These are phyloP conservation scores for Aspergillus japonicus DNA, from an alignment of 2,329 filamentous ascomycete species.

Conservation along the genomic window DNA sequence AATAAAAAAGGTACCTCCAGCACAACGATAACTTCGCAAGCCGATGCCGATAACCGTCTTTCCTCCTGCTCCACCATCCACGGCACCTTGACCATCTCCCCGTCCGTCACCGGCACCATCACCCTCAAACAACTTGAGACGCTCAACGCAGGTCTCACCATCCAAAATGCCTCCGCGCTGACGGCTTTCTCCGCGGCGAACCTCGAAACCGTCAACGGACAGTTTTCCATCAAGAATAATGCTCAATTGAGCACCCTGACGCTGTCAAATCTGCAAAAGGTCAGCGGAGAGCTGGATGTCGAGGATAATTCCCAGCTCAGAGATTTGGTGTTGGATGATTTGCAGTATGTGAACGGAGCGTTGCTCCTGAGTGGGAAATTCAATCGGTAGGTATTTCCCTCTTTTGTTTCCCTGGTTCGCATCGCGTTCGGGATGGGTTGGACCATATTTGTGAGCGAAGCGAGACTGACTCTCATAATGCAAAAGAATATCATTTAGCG, in stretches of 20 bases:
- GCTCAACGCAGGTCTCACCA: neutral
- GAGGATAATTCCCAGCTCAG: slow-evolving; percentile 23
- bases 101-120: neutral
- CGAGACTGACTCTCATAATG: neutral
- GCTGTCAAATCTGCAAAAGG: slow-evolving; percentile 17
- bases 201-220: neutral
- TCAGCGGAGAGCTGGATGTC: slow-evolving; percentile 22
- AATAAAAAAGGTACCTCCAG: neutral
- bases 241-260: neutral
- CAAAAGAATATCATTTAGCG: slow-evolving; percentile 24
- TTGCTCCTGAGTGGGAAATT: slow-evolving; percentile 26
- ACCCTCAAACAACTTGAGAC: neutral
- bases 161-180: neutral
- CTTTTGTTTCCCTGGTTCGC: neutral
- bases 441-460: neutral
- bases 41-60: neutral
- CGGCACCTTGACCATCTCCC: neutral
- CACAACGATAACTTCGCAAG: neutral
- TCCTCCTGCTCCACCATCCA: slow-evolving; percentile 1
- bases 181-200: neutral
- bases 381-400: slow-evolving; percentile 16
- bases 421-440: too few species aligned
- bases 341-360: slow-evolving; percentile 26
- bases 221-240: neutral
- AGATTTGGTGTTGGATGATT: slow-evolving; percentile 19